Base-by-base conservation (phyloP, 1,139 yeast genomes). In the Suhomyces guaymorum region DNA sequence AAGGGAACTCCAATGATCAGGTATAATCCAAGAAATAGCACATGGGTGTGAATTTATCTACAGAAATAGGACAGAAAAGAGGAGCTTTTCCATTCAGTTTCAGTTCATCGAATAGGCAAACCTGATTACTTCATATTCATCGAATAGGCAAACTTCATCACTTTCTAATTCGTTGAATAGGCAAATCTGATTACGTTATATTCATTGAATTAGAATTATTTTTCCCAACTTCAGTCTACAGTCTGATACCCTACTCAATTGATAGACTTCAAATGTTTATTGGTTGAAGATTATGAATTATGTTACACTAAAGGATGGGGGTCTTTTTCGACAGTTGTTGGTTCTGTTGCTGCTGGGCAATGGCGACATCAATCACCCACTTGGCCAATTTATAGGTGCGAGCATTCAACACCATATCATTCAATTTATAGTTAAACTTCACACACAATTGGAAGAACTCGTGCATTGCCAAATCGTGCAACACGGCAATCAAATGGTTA, bases 321-420 rank as follows among this genome's bases (percentile, higher is more conserved):
- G 32, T 15, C 17, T 34, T 37, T 17, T 39, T 32, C 21, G 34
- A 38, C 30, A 44, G 51, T 31, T 30, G 40, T 19, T 30, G 31
- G 30, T 23, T 26, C 26, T 37, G 40, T 37, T 61, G 64, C 47
- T 70, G 75, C 45, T 71, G 73, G 29, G 78, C 79, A 35, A 77
- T 66, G n/a, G 82, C 82, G 28, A 73, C 74, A 48, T 82, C 88
- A 36, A 81, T 70, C 14, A 82, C 83, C 80, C 86, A 77, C 50
- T 80, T 80, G 16, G 88, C 87, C 46, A 82, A 64, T 45, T 76
- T 77, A 47, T 78, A 78, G 9, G 82, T 83, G 37, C 78, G 75
- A 6, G 82, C 76, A 38, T 76, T 72, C 33, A 83, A 62, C 22
- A 77, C 70, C 44, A 82, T 71, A 48, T 82, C 89, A 52, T 80